phyloP scores from a whole-genome alignment of 805 yeast species.

The Saccharomycopsis capsularis region DNA sequence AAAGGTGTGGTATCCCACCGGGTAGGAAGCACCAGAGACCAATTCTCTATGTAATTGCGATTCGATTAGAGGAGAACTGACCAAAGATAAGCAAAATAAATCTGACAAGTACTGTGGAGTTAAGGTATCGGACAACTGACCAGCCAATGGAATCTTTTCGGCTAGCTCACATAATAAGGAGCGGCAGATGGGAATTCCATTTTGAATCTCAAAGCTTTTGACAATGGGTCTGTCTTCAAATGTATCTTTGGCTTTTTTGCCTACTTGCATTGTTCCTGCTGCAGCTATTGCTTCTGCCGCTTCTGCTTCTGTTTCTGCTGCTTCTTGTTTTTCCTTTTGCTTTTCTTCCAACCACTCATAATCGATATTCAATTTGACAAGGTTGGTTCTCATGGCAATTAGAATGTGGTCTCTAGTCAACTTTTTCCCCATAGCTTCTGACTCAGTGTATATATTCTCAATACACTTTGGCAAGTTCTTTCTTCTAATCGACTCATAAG shows the following conservation, averaged over 20 bases:
- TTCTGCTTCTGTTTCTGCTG: too few relatives aligned
- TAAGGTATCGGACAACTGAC: constrained; percentile 40
- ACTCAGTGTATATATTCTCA: not conserved
- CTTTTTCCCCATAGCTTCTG: not conserved
- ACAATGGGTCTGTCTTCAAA: constrained; percentile 20
- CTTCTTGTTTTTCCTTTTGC: too few relatives aligned
- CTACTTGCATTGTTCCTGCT: too few relatives aligned
- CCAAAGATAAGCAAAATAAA: constrained; percentile 37
- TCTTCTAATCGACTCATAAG: constrained; percentile 17
- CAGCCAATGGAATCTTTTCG: constrained; percentile 38
- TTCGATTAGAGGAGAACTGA: constrained; percentile 39
- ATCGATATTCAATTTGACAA: constrained; percentile 27
- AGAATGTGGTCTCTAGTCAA: not conserved
- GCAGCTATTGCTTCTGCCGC: too few relatives aligned
- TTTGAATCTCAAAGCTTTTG: constrained; percentile 31
- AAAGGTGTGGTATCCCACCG: constrained; percentile 37
- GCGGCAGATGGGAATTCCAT: constrained; percentile 38
- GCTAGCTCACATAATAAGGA: constrained; percentile 36
- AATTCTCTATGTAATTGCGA: constrained; percentile 46
- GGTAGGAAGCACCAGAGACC: constrained; percentile 43
- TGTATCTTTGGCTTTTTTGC: not conserved
- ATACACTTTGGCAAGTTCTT: constrained; percentile 18
- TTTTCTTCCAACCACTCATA: constrained; percentile 14
- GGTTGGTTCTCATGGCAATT: constrained; percentile 32
- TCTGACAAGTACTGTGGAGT: constrained; percentile 47